phyloP scores from a whole-genome alignment of 345 rosid species.

The Populus alba region DNA sequence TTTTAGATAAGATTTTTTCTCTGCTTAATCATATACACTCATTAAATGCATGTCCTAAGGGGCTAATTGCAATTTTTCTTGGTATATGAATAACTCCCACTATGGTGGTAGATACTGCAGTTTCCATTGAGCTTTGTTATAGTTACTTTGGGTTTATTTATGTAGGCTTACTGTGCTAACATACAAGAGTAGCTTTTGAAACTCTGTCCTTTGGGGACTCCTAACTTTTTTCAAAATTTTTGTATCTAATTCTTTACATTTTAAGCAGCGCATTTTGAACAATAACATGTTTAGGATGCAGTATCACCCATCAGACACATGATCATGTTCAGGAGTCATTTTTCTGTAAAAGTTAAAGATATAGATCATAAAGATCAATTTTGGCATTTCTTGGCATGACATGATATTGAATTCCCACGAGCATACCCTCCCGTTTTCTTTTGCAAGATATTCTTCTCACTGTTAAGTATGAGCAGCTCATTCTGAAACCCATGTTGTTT shows the following conservation, averaged over 20 bases:
- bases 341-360: background rate
- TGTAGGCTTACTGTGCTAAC: background rate
- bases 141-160: background rate
- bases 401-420: background rate
- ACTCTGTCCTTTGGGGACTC: background rate
- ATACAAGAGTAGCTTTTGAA: background rate
- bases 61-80: background rate
- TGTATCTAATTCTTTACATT: background rate
- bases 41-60: background rate
- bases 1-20: background rate
- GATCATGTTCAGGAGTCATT: background rate
- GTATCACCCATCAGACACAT: background rate
- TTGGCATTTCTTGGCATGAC: background rate
- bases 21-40: background rate
- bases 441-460: background rate
- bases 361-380: background rate
- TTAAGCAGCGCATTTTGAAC: background rate
- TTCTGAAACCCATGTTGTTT: background rate
- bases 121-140: background rate
- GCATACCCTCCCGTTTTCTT: background rate
- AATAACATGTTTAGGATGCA: background rate
- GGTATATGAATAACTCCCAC: background rate
- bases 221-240: background rate
- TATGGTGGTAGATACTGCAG: background rate
- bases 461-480: background rate